Evolutionary conservation across 2,329 filamentous ascomycete genomes (phyloP).

Genomic region (Exophiala mesophila): DNA sequence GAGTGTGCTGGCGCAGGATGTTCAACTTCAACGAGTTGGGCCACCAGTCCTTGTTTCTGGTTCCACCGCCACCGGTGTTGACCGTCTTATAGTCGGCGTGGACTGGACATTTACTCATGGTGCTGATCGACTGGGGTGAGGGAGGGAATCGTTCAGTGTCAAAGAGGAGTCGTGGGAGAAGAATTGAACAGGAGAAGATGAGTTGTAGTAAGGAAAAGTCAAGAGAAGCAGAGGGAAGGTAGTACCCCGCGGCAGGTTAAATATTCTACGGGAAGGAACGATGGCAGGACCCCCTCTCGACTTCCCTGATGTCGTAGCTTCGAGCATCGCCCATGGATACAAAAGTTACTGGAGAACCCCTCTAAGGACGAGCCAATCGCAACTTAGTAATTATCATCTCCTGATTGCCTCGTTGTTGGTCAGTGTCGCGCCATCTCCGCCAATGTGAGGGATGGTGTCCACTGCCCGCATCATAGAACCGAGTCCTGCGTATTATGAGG

Average conservation of each 20-base stretch:
- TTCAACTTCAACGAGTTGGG: constrained; percentile 62
- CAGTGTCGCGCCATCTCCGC: not conserved
- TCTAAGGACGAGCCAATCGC: not conserved
- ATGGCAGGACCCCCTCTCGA: not conserved
- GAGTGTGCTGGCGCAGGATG: constrained; percentile 67
- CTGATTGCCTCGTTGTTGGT: not conserved
- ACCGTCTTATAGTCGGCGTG: constrained; percentile 15
- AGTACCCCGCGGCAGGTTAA: not conserved
- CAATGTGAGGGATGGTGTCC: not conserved
- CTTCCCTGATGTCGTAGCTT: not conserved
- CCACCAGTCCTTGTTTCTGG: constrained; percentile 69
- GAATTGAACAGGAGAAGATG: not conserved
- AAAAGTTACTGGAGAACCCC: not conserved
- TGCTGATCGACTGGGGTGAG: not conserved
- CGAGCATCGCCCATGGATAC: not conserved
- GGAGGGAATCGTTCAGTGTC: too few relatives aligned
- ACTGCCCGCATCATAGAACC: not conserved
- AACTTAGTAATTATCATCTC: not conserved
- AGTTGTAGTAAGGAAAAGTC: not conserved
- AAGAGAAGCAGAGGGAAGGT: not conserved
- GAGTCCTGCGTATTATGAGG: not conserved
- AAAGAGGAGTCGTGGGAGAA: too few relatives aligned
- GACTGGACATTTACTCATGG: constrained; percentile 19
- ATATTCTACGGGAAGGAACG: not conserved
- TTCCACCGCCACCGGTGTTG: constrained; percentile 56